A percentile compares a stretch with the other conserved stretches of the same genome.
These are phyloP conservation scores for Dunaliella sp. DNA, from an alignment of 139 green algal genomes.

Conservation along the genomic window DNA sequence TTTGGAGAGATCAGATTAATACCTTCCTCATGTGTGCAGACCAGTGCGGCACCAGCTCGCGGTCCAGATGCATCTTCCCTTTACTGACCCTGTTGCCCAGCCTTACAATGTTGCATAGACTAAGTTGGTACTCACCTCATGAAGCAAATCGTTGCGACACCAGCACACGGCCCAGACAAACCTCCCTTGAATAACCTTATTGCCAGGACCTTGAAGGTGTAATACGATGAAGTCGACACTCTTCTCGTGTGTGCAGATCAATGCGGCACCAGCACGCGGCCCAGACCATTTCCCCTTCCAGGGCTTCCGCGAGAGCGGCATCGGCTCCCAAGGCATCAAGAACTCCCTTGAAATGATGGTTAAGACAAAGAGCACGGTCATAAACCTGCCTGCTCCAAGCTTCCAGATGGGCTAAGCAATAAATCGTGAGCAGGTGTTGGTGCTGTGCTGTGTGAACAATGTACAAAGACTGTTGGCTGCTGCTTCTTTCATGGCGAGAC, in stretches of 20 bases:
- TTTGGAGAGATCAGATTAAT: too few relatives aligned
- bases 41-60: slow-evolving; percentile 86
- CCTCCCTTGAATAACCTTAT: too few relatives aligned
- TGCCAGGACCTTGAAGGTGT: neutral
- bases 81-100: too few relatives aligned
- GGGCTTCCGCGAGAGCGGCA: slow-evolving; percentile 88
- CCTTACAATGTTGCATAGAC: too few relatives aligned
- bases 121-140: too few relatives aligned
- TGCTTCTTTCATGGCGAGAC: too few relatives aligned
- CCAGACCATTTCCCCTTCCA: slow-evolving; percentile 89
- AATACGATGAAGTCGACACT: too few relatives aligned
- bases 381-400: slow-evolving; percentile 76
- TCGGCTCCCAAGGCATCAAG: slow-evolving; percentile 81
- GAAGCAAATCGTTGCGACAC: too few relatives aligned
- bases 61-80: slow-evolving; percentile 89
- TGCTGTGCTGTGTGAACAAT: too few relatives aligned
- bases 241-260: slow-evolving; percentile 70
- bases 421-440: too few relatives aligned
- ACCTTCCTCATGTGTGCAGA: slow-evolving; percentile 51
- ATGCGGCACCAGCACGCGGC: slow-evolving; percentile 83
- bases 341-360: slow-evolving; percentile 91
- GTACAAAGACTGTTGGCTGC: too few relatives aligned
- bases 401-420: slow-evolving; percentile 73
- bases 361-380: slow-evolving; percentile 93
- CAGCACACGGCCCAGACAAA: too few relatives aligned